phyloP scores from a whole-genome alignment of 2,329 filamentous ascomycete species.

The Colletotrichum sidae region DNA sequence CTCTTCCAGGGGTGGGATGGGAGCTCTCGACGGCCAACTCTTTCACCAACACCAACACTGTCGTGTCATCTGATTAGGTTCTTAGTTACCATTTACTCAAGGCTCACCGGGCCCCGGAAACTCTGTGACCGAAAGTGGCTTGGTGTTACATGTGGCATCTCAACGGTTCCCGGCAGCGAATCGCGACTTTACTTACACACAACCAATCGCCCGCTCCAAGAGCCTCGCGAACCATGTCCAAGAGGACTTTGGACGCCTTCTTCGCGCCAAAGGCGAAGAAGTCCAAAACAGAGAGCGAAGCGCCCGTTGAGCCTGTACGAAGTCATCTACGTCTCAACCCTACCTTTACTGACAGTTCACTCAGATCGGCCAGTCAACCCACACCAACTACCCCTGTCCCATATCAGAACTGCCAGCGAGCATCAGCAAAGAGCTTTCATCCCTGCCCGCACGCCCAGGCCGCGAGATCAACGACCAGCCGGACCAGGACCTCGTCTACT shows the following conservation, averaged over 20 bases:
- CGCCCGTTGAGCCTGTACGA: constrained; percentile 24
- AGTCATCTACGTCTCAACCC: neutral
- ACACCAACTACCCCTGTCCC: constrained; percentile 62
- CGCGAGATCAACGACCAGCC: constrained; percentile 73
- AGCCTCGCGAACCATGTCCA: constrained; percentile 49
- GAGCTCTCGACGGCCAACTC: neutral
- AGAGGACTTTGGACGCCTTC: constrained; percentile 77
- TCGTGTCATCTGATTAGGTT: neutral
- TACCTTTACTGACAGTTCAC: neutral
- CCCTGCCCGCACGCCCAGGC: constrained; percentile 63
- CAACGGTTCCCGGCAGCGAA: constrained; percentile 10
- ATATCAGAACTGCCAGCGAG: constrained; percentile 57
- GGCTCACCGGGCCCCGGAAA: no score
- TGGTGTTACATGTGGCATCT: constrained; percentile 8
- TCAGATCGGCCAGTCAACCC: constrained; percentile 47
- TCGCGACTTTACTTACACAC: constrained; percentile 15
- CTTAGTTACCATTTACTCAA: neutral
- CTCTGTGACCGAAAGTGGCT: no score
- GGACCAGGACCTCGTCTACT: constrained; percentile 80
- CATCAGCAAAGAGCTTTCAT: constrained; percentile 53
- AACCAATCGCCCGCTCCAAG: constrained; percentile 15
- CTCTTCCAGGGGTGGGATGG: neutral
- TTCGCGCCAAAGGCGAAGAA: constrained; percentile 66
- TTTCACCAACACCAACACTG: neutral
- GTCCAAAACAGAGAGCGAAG: constrained; percentile 43